These are phyloP conservation scores for Sideroxylon spinosum DNA, from an alignment of 179 eudicot genomes.

Conservation along the genomic window DNA sequence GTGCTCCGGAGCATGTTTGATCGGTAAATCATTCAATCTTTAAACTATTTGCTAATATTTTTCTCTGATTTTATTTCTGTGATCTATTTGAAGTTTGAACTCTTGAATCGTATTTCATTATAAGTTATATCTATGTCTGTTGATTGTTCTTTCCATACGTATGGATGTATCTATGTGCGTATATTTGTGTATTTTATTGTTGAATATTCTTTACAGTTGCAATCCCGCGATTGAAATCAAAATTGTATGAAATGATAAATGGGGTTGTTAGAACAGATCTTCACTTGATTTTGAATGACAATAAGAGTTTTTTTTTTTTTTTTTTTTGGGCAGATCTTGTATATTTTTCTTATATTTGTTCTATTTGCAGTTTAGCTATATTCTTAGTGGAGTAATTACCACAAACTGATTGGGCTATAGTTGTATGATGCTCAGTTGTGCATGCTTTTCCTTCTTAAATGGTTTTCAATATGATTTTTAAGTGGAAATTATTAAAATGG, in stretches of 20 bases:
- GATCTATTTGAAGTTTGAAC: background rate
- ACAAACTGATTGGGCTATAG: background rate
- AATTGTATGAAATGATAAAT: background rate
- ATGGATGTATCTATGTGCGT: background rate
- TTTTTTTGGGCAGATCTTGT: background rate
- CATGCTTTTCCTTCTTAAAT: background rate
- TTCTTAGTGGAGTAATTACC: too few species aligned
- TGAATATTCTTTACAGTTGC: background rate
- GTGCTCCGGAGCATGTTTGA: background rate
- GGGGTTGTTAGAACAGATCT: background rate
- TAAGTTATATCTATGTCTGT: background rate
- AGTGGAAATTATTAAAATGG: too few species aligned
- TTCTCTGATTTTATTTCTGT: background rate
- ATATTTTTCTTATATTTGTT: background rate
- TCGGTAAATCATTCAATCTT: background rate
- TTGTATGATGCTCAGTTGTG: background rate
- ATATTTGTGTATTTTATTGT: background rate
- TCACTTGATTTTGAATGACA: background rate
- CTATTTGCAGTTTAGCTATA: background rate
- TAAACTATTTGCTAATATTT: background rate
- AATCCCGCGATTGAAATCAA: background rate
- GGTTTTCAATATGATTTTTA: background rate
- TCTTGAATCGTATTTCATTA: background rate
- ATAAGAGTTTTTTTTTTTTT: background rate
- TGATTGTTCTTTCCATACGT: background rate